These are phyloP conservation scores for Phytopythium kandeliae DNA, from an alignment of 352 stramenopile species.

Conservation along the genomic window DNA sequence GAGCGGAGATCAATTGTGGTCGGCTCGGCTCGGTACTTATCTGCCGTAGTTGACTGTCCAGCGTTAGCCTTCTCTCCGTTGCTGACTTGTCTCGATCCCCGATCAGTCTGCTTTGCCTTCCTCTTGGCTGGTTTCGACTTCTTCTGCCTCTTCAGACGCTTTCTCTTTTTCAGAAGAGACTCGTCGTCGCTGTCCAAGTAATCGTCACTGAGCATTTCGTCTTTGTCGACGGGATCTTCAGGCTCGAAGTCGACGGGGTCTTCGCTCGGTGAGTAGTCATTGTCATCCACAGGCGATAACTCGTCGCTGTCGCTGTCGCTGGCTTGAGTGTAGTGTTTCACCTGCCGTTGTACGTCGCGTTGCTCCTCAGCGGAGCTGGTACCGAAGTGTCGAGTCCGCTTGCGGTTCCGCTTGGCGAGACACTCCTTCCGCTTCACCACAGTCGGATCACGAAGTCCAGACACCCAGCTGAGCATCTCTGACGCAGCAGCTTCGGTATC, in stretches of 20 bases:
- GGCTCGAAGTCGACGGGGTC: constrained; percentile 25
- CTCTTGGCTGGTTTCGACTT: constrained; percentile 14
- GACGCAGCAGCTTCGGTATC: constrained; percentile 17
- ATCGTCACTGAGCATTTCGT: constrained; percentile 44
- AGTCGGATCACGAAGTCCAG: constrained; percentile 40
- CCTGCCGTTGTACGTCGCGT: constrained; percentile 15
- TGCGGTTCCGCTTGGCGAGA: constrained; percentile 36
- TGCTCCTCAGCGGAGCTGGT: constrained; percentile 38
- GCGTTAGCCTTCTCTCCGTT: constrained; percentile 11
- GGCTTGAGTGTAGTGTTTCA: constrained; percentile 35
- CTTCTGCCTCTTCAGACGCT: constrained; percentile 18
- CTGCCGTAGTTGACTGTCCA: neutral
- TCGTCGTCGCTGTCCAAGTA: constrained; percentile 33
- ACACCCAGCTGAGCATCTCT: constrained; percentile 61
- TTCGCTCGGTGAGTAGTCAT: constrained; percentile 37
- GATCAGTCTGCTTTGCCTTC: constrained; percentile 15
- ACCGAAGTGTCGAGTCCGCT: constrained; percentile 27
- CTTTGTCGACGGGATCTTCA: constrained; percentile 22
- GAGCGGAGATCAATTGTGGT: constrained; percentile 21
- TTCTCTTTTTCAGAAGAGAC: constrained; percentile 10
- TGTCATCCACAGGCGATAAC: constrained; percentile 13
- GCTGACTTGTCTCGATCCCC: constrained; percentile 5
- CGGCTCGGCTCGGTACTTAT: neutral
- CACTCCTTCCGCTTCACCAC: constrained; percentile 54
- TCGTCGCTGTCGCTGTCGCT: constrained; percentile 34